Conservation (phyloP, 2,329 filamentous ascomycete genomes). For the Drechslerella stenobrocha region DNA sequence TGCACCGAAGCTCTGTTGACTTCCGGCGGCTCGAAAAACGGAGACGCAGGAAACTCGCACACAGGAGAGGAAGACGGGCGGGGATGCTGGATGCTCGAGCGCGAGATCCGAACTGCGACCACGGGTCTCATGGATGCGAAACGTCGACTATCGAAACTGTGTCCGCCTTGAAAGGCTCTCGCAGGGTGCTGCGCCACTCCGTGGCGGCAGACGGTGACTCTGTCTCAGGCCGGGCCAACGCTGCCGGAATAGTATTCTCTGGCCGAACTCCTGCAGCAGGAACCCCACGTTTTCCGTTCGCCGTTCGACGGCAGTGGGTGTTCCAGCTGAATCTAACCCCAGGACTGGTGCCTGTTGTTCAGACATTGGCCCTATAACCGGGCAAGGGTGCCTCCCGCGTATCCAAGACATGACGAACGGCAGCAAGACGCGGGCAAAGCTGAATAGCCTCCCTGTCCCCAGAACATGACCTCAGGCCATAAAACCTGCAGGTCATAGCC, state of each 20-base stretch:
- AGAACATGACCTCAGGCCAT: too few species aligned
- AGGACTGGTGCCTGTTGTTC: not conserved
- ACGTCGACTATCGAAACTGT: slow-evolving; percentile 16
- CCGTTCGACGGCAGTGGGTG: slow-evolving; percentile 10
- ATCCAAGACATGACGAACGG: too few species aligned
- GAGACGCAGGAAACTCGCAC: not conserved
- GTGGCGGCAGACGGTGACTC: slow-evolving; percentile 35
- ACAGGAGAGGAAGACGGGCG: not conserved
- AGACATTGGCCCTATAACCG: slow-evolving; percentile 1
- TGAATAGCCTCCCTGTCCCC: too few species aligned
- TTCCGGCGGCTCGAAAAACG: not conserved
- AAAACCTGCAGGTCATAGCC: not conserved
- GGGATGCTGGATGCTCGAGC: slow-evolving; percentile 24
- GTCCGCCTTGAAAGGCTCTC: slow-evolving; percentile 46
- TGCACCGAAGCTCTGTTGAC: not conserved
- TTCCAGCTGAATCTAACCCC: slow-evolving; percentile 20
- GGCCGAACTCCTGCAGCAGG: slow-evolving; percentile 15
- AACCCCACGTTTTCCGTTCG: slow-evolving; percentile 18
- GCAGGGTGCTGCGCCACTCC: slow-evolving; percentile 44
- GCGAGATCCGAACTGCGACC: slow-evolving; percentile 47
- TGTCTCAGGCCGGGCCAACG: not conserved
- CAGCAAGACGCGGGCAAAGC: too few species aligned
- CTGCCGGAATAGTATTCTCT: not conserved
- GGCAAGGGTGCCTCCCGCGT: too few species aligned
- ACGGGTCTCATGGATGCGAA: slow-evolving; percentile 15